Conservation (phyloP, 805 yeast species). For the Limtongia smithiae region DNA sequence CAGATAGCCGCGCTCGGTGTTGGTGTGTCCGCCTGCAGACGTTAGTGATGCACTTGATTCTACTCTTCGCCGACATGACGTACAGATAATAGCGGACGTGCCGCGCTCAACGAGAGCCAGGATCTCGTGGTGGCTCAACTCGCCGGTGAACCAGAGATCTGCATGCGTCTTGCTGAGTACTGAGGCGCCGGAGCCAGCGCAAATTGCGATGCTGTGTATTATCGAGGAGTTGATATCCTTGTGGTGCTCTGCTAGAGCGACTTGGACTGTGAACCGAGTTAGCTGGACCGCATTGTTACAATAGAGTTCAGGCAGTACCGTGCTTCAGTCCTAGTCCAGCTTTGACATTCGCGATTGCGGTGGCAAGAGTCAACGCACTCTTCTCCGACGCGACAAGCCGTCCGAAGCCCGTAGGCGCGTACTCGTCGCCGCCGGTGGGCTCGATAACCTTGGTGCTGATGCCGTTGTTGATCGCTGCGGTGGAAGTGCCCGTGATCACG, state of each 20-base stretch:
- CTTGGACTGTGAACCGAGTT: conserved; percentile 46
- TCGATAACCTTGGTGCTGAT: conserved; percentile 52
- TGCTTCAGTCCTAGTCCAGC: conserved; percentile 47
- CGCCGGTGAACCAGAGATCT: conserved; percentile 86
- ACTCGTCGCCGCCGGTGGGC: conserved; percentile 54
- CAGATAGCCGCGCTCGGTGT: conserved; percentile 87
- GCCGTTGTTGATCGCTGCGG: too few relatives aligned
- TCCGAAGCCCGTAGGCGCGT: conserved; percentile 37
- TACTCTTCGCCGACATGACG: neutral
- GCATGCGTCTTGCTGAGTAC: conserved; percentile 54
- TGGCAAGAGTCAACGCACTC: neutral
- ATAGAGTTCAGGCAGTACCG: conserved; percentile 5
- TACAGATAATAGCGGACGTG: conserved; percentile 62
- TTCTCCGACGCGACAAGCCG: conserved; percentile 46
- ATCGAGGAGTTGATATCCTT: conserved; percentile 33
- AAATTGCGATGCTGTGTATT: conserved; percentile 66
- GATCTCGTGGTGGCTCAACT: conserved; percentile 89
- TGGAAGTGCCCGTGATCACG: conserved; percentile 50
- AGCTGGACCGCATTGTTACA: neutral
- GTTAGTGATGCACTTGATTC: neutral
- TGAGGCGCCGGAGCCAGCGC: conserved; percentile 93
- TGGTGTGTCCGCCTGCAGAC: conserved; percentile 62
- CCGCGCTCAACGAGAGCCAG: conserved; percentile 69
- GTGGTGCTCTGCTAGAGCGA: conserved; percentile 45
- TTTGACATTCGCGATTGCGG: conserved; percentile 18